Conservation (phyloP, 441 rosid species). For the Aquilaria agallochum region DNA sequence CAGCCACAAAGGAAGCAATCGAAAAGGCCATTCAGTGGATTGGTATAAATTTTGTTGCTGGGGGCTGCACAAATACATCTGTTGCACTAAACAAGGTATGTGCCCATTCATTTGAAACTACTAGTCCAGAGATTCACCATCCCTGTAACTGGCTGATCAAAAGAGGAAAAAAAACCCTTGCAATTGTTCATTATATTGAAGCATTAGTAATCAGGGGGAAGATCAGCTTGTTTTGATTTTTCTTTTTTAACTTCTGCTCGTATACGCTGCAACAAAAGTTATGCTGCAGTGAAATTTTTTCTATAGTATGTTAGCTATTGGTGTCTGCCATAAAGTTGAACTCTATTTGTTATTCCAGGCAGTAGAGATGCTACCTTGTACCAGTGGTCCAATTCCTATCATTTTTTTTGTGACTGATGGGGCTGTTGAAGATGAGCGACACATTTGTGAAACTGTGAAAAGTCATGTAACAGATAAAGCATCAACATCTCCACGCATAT, state of each 20-base stretch:
- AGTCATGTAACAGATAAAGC: constrained; percentile 44
- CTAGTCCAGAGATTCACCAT: no score
- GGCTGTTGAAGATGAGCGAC: constrained; percentile 75
- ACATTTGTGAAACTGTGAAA: constrained; percentile 63
- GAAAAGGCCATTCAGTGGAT: constrained; percentile 78
- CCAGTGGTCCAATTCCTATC: constrained; percentile 54
- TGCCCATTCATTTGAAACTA: neutral
- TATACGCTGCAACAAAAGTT: neutral
- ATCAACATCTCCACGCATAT: constrained; percentile 61
- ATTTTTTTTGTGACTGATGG: constrained; percentile 80
- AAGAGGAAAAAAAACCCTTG: no score
- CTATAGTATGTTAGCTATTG: no score
- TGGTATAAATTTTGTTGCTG: constrained; percentile 52
- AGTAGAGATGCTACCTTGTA: constrained; percentile 62
- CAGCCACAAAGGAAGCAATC: constrained; percentile 55
- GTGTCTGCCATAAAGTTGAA: no score
- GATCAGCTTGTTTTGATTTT: no score
- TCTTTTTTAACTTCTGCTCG: no score
- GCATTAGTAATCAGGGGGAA: no score
- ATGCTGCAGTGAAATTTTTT: neutral
- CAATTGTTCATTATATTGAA: no score
- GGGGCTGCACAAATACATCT: constrained; percentile 76
- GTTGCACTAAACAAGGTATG: constrained; percentile 75
- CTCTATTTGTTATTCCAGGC: constrained; percentile 49
- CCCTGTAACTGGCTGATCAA: no score